These are phyloP conservation scores for Nicotiana undulata DNA, from an alignment of 257 asterid genomes.

Conservation along the genomic window DNA sequence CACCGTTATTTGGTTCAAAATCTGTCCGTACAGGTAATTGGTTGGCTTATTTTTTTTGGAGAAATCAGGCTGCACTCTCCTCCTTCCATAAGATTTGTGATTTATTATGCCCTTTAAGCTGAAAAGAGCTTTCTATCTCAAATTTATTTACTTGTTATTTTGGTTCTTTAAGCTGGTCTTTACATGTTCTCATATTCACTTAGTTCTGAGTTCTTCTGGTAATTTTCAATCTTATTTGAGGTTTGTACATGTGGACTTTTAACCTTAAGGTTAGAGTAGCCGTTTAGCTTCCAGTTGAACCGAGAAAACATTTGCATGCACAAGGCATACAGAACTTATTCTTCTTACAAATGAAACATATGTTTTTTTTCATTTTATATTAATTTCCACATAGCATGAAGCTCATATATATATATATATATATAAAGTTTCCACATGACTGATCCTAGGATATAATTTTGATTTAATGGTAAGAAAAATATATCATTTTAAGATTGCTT, in stretches of 20 bases:
- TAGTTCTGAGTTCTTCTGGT: background rate
- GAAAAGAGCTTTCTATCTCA: background rate
- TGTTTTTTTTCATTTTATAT: background rate
- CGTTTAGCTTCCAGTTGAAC: background rate
- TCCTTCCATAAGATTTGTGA: background rate
- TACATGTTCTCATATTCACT: background rate
- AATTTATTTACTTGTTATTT: background rate
- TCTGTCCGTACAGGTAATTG: constrained; percentile 72
- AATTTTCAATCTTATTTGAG: background rate
- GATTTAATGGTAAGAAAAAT: background rate
- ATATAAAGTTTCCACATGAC: background rate
- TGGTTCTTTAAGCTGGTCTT: background rate
- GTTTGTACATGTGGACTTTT: background rate
- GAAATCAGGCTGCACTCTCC: background rate
- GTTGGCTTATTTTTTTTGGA: background rate
- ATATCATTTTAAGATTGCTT: background rate
- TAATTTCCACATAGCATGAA: background rate
- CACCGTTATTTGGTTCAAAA: constrained; percentile 79
- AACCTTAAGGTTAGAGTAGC: background rate
- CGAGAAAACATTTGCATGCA: background rate
- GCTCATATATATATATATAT: background rate
- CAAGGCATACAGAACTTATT: background rate
- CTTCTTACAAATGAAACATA: background rate
- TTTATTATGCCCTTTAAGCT: background rate
- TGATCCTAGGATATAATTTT: background rate